These are phyloP conservation scores for Sphagnum fallax DNA, from an alignment of 228 moss, liverwort and hornwort genomes.

Conservation along the genomic window DNA sequence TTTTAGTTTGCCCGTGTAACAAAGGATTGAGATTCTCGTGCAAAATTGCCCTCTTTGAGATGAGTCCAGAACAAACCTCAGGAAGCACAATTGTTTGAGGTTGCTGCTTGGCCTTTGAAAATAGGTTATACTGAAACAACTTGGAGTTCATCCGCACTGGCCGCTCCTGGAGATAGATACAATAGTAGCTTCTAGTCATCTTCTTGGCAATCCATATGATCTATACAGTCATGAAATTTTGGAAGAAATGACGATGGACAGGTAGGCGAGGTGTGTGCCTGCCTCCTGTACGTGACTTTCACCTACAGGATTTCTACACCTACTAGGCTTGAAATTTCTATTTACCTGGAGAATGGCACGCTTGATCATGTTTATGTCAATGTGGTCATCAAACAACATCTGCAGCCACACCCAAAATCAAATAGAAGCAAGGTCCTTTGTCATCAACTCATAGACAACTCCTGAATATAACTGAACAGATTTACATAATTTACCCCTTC, in stretches of 20 bases:
- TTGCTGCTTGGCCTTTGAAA: slow-evolving; percentile 62
- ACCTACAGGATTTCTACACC: too few species aligned
- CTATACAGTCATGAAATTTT: background rate
- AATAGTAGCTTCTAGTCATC: background rate
- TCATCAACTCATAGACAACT: background rate
- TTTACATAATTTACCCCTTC: background rate
- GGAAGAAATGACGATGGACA: background rate
- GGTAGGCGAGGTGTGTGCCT: too few species aligned
- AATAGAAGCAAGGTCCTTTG: background rate
- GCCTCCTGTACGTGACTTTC: too few species aligned
- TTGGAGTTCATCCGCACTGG: slow-evolving; percentile 86
- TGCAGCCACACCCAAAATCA: slow-evolving; percentile 17
- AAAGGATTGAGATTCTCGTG: too few species aligned
- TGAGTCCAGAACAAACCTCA: slow-evolving; percentile 40
- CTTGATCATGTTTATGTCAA: slow-evolving; percentile 58
- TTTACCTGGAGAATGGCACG: slow-evolving; percentile 69
- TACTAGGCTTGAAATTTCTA: too few species aligned
- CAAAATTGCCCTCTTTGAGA: too few species aligned
- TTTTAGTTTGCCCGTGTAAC: too few species aligned
- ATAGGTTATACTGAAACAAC: slow-evolving; percentile 82
- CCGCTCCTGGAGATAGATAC: slow-evolving; percentile 46
- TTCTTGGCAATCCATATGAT: background rate
- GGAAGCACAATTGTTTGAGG: slow-evolving; percentile 86
- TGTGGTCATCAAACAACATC: slow-evolving; percentile 76
- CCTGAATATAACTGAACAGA: background rate